Base-by-base conservation (phyloP, 805 yeast species). In the Metschnikowia noctiluminum region DNA sequence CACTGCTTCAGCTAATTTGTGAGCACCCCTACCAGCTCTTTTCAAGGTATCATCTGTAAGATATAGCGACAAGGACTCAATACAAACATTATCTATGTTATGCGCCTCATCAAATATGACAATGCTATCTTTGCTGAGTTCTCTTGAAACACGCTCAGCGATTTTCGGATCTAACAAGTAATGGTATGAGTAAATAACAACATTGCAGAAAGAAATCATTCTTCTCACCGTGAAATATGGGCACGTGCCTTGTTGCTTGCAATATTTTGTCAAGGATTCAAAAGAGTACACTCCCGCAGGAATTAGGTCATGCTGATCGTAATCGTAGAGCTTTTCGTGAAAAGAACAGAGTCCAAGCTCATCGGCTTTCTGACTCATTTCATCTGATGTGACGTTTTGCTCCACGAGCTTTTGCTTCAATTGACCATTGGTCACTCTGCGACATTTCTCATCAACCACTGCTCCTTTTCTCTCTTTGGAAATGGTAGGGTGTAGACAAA, bases 61-160 rank as follows among this genome's bases (percentile, higher is more conserved):
- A 63, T 94, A 98, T 42, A 94, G 77, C 6, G 97, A 89, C 38
- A 94, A 68, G 0, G 98, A 88, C 66, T 94, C 99, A 49, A 94
- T 94, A 72, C 99, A 94, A 49, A 94, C 99, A 74, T 94, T 94
- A 76, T 94, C 99, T 48, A 94, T 94, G 69, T 94, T 94, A 67
- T 94, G 99, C 42, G 99, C 99, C 71, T 94, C 99, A 70, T 94
- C 99, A 63, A 94, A 94, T 36, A 94, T 95, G 53, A 94, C 87
- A 51, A 94, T 94, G 46, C 95, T 80, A 62, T 94, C 98, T 57
- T 90, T 89, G 15, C 96, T 87, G 43, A 94, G 78, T 62, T 94
- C 98, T 54, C 78, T 81, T 6, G 97, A 90, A 16, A 94, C 99
- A 52, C 99, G 76, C 55, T 90, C 97, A 2, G 98, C 94, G 65